Conservation (phyloP, 106 monocot genomes). For the Ottelia alismoides region DNA sequence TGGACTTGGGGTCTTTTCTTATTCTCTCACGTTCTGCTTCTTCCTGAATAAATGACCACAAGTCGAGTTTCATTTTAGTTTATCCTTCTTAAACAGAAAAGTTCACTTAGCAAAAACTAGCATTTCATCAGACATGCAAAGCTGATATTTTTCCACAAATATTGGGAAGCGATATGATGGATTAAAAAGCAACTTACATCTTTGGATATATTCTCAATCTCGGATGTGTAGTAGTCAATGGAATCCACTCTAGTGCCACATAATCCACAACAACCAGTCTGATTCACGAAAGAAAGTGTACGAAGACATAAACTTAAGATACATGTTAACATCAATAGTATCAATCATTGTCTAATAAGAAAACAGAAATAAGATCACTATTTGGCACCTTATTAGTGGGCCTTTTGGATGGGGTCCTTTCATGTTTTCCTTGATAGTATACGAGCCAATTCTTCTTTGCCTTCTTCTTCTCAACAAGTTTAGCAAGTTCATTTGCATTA, state of each 20-base stretch:
- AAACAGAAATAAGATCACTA: constrained; percentile 21
- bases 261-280: constrained; percentile 72
- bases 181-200: constrained; percentile 47
- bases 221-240: constrained; percentile 53
- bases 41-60: constrained; percentile 29
- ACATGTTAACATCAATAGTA: too few species aligned
- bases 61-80: too few species aligned
- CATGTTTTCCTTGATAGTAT: constrained; percentile 50
- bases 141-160: too few species aligned
- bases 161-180: too few species aligned
- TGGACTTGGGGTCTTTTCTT: constrained; percentile 24
- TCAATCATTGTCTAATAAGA: too few species aligned
- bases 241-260: constrained; percentile 67
- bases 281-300: not conserved
- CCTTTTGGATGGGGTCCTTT: constrained; percentile 41
- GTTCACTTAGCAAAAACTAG: too few species aligned
- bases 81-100: too few species aligned
- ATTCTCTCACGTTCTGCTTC: constrained; percentile 25
- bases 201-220: constrained; percentile 57
- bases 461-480: constrained; percentile 56
- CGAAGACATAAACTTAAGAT: too few species aligned
- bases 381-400: constrained; percentile 51
- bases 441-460: constrained; percentile 63
- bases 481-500: constrained; percentile 59
- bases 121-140: too few species aligned